Base-by-base conservation (phyloP, 78 protist genomes). In the Mastigamoeba balamuthi region DNA sequence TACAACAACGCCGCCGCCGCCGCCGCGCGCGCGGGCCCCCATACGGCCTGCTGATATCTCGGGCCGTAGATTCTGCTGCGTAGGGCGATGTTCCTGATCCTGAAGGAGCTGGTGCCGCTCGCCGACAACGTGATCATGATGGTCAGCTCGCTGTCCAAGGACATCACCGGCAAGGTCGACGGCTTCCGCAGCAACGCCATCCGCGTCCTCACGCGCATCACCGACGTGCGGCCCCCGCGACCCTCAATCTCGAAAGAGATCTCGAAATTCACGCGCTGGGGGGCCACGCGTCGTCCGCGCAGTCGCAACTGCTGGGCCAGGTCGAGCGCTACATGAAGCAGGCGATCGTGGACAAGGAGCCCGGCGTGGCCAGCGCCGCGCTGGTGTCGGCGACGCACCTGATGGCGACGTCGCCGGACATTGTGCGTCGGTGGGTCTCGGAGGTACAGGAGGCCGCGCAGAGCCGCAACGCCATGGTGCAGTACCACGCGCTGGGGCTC, bases 271-370 rank as follows among this genome's bases (percentile, higher is more conserved):
- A n/a, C n/a, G n/a, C n/a, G n/a, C n/a, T n/a, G n/a, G n/a, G n/a
- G n/a, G n/a, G n/a, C n/a, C n/a, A n/a, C n/a, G n/a, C n/a, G n/a
- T n/a, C n/a, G n/a, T n/a, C n/a, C n/a, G n/a, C n/a, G n/a, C n/a
- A n/a, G n/a, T n/a, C n/a, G n/a, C 42, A 8, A 40, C 78, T 88
- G 87, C 73, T 91, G 35, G 86, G 87, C 36, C 92, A 81, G 74
- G 74, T 95, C 8, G 99, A 95, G 66, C 86, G 99, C 38, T 89
- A 90, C 80, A 75, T 97, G 66, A 93, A 94, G 75, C 97, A 94
- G 84, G 89, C 94, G 6, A 89, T 97, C 63, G 99, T 97, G 33
- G 96, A 95, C 81, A 74, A 81, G 40, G 88, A 93, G 75, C 85
- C 94, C 35, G 58, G 75, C 52, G 97, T 97, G 30, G 79, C 96